Evolutionary conservation across 768 basidiomycete species (phyloP).

Genomic region (Suillus luteus): DNA sequence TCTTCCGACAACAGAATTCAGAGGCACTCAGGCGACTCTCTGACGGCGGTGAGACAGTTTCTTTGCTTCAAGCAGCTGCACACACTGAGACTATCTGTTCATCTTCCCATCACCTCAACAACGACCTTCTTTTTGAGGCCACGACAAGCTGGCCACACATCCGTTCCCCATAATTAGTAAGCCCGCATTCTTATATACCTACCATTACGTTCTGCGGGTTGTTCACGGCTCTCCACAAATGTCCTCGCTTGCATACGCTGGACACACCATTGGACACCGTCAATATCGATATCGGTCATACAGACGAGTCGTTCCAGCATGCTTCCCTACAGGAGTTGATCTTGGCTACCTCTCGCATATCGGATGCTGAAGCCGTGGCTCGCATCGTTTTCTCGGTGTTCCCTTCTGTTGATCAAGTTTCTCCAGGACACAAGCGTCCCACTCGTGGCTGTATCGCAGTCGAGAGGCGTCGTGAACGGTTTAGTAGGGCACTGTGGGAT

Average conservation of each 20-base stretch:
- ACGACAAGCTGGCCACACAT: constrained; percentile 1
- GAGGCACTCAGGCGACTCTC: no score
- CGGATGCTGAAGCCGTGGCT: neutral
- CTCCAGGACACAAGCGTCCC: no score
- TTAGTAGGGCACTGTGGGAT: no score
- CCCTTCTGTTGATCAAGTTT: no score
- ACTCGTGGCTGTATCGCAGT: no score
- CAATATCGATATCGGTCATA: neutral
- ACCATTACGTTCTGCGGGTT: neutral
- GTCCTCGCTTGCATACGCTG: neutral
- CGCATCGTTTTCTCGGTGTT: neutral
- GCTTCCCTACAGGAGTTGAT: neutral
- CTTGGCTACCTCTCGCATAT: neutral
- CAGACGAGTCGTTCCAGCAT: neutral
- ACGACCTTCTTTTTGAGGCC: neutral
- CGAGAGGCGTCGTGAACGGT: no score
- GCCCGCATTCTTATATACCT: neutral
- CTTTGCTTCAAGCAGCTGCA: neutral
- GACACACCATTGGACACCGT: neutral
- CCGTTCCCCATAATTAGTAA: neutral
- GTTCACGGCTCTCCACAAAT: neutral
- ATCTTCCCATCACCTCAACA: neutral
- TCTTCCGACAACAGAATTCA: neutral
- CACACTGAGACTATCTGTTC: neutral
- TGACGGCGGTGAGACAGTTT: neutral